Percentiles rank a stretch among this genome's conserved stretches.
phyloP scores from a whole-genome alignment of 2,329 filamentous ascomycete genomes.

The Aaosphaeria arxii region DNA sequence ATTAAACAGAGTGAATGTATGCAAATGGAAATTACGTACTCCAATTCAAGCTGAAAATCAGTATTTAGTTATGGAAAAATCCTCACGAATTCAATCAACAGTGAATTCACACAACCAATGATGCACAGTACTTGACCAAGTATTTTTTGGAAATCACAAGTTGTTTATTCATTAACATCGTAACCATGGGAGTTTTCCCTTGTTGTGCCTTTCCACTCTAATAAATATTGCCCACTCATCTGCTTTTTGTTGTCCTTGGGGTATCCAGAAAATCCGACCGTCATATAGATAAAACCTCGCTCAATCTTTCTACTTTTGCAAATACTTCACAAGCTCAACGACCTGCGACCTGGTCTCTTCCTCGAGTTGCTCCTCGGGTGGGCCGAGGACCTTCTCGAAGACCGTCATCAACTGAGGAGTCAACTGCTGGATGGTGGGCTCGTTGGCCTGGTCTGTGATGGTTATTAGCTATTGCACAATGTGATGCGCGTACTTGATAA shows the following conservation, averaged over 20 bases:
- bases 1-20: too few species aligned
- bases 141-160: too few species aligned
- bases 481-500: constrained; percentile 36
- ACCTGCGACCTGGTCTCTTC: constrained; percentile 67
- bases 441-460: constrained; percentile 59
- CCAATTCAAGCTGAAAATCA: too few species aligned
- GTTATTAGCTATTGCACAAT: neutral
- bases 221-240: neutral
- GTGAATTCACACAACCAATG: too few species aligned
- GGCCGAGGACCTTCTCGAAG: constrained; percentile 69
- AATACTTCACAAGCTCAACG: constrained; percentile 58
- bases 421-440: constrained; percentile 66
- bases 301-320: constrained; percentile 32
- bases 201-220: too few species aligned
- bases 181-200: too few species aligned
- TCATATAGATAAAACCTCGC: neutral
- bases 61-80: too few species aligned
- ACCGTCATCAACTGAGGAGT: constrained; percentile 68
- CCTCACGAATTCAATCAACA: too few species aligned
- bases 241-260: neutral
- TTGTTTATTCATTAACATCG: too few species aligned
- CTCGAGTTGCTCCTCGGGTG: constrained; percentile 73
- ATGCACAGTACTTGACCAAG: too few species aligned
- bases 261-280: neutral
- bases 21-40: too few species aligned